A percentile compares a stretch with the other conserved stretches of the same genome.
phyloP scores from a whole-genome alignment of 192 early-diverging fungal species.

The Phycomyces nitens region DNA sequence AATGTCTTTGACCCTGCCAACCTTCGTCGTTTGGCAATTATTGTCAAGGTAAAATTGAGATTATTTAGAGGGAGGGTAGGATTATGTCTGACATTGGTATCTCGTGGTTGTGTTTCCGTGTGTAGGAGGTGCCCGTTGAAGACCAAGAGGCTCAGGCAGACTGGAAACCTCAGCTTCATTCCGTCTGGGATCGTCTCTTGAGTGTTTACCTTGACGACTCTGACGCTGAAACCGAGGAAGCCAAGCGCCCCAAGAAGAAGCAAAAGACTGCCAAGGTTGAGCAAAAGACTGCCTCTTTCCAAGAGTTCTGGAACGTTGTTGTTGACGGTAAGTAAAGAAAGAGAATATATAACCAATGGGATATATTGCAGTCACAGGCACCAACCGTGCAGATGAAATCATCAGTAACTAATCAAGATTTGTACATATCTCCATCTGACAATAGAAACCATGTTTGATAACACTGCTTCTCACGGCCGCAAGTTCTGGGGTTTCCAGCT shows the following conservation, averaged over 20 bases:
- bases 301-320: conserved; percentile 74
- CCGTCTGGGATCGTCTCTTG: conserved; percentile 73
- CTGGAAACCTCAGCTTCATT: conserved; percentile 81
- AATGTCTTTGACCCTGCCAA: conserved; percentile 34
- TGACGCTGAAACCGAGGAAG: conserved; percentile 15
- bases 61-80: not conserved
- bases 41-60: conserved; percentile 23
- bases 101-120: not conserved
- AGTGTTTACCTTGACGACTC: conserved; percentile 46
- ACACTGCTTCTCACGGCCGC: conserved; percentile 72
- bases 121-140: conserved; percentile 28
- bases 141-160: conserved; percentile 42
- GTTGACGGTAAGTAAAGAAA: conserved; percentile 58
- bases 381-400: too few species aligned
- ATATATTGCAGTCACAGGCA: not conserved
- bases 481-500: conserved; percentile 89
- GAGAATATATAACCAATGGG: not conserved
- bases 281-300: conserved; percentile 51
- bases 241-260: conserved; percentile 29
- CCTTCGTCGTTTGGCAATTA: conserved; percentile 22
- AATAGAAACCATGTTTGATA: conserved; percentile 68
- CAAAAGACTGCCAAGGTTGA: conserved; percentile 2
- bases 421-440: too few species aligned
- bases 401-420: not conserved
- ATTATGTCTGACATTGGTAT: not conserved